phyloP scores from a whole-genome alignment of 129 eudicot species.

The Rutidosis leptorrhynchoides region DNA sequence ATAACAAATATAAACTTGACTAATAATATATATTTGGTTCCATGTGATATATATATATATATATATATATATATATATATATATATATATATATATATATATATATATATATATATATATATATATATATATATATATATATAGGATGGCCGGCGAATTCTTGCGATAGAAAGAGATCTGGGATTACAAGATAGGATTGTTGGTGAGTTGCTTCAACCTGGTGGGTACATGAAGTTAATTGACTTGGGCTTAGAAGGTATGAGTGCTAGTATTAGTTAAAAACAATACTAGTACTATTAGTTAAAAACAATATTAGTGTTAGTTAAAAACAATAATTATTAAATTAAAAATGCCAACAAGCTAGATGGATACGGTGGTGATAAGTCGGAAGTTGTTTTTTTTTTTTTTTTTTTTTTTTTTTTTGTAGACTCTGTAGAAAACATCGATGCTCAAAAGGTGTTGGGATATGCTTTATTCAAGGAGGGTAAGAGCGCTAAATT shows the following conservation, averaged over 20 bases:
- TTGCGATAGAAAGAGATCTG: conserved; percentile 55
- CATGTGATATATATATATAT: too few relatives aligned
- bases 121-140: too few relatives aligned
- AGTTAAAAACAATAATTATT: too few relatives aligned
- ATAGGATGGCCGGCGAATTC: conserved; percentile 56
- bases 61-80: too few relatives aligned
- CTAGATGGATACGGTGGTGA: neutral
- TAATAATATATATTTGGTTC: too few relatives aligned
- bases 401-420: neutral
- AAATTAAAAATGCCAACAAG: neutral
- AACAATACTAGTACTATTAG: too few relatives aligned
- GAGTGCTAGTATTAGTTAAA: too few relatives aligned
- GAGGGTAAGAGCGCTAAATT: conserved; percentile 48
- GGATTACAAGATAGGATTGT: conserved; percentile 59
- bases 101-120: too few relatives aligned
- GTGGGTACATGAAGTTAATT: conserved; percentile 53
- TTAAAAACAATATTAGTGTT: too few relatives aligned
- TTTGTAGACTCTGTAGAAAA: conserved; percentile 54
- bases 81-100: too few relatives aligned
- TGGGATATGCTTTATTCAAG: conserved; percentile 65
- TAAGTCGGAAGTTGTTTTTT: neutral
- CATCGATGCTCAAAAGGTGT: conserved; percentile 63
- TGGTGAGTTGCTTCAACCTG: conserved; percentile 62
- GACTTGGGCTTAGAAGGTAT: conserved; percentile 58
- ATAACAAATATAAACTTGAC: too few relatives aligned